phyloP scores from a whole-genome alignment of 202 grass and related monocot genomes.

The Schoenoplectus triqueter region DNA sequence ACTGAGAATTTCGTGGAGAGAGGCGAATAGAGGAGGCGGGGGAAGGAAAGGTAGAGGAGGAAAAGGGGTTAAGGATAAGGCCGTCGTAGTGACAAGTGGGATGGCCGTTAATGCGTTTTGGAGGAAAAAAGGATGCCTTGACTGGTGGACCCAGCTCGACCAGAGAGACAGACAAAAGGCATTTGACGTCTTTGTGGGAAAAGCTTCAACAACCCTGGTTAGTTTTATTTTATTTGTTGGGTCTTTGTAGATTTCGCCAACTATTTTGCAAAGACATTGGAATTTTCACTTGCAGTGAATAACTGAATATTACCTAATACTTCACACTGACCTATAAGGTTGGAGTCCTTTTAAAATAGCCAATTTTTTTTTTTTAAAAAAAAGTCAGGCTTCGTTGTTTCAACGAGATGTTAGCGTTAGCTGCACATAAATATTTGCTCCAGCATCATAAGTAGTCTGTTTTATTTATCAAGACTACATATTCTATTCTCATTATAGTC shows the following conservation, averaged over 20 bases:
- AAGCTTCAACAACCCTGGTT: constrained; percentile 69
- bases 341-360: constrained; percentile 8
- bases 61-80: constrained; percentile 54
- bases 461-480: background rate
- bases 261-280: background rate
- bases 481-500: background rate
- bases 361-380: background rate
- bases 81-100: constrained; percentile 53
- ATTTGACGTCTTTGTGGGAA: constrained; percentile 64
- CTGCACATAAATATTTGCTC: constrained; percentile 6
- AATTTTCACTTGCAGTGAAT: constrained; percentile 11
- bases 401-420: constrained; percentile 10
- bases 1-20: constrained; percentile 67
- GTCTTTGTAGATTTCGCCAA: background rate
- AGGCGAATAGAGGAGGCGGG: constrained; percentile 43
- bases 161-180: constrained; percentile 59
- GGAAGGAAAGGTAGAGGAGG: constrained; percentile 60
- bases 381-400: background rate
- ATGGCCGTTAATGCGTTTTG: constrained; percentile 73
- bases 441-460: background rate
- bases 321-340: background rate
- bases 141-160: constrained; percentile 91
- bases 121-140: constrained; percentile 93
- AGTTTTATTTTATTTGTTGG: constrained; percentile 19
- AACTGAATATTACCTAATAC: background rate